Base-by-base conservation (phyloP, 305 asterid species). In the Rubia occidens region DNA sequence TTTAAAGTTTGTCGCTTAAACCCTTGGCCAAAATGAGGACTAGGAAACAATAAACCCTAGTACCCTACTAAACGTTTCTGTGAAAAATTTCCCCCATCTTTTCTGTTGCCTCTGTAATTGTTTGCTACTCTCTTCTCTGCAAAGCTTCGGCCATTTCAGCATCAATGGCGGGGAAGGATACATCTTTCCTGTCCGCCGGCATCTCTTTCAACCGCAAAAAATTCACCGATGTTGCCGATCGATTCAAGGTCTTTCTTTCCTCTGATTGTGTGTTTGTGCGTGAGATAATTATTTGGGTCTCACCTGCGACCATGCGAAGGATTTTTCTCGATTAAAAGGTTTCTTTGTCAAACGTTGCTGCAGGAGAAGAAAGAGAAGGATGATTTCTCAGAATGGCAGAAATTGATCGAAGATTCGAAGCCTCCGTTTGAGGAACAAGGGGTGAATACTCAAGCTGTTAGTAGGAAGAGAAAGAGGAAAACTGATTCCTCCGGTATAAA, bases 391-490 rank as follows among this genome's bases (percentile, higher is more conserved):
- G 91, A 77, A 70, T 69, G 79, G 61, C 68, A 76, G 42, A 75
- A 61, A 60, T 72, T 84, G 10, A 51, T 78, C 44, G 89, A 79
- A 26, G 74, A 73, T 70, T 89, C 44, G 54, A 54, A 44, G 43
- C 49, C 78, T 17, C 67, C 53, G 54, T 8, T 42, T 66, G 84
- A 71, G 65, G 83, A 79, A 42, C 81, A 39, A 55, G 80, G 72
- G 55, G 72, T 8, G 26, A 68, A 60, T 51, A 18, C 20, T 15
- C 65, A 24, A 54, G 72, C 70, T 39, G 66, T 59, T 58, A 81
- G 73, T 78, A 91, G 77, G 89, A 91, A 91, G 88, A 85, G 92
- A 80, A 89, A 87, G 88, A 85, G 95, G 66, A 91, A 89, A 75
- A 72, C 65, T 44, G 66, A 67, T 69, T 66, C 40, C 77, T 60